Evolutionary conservation across 306 rosid genomes (phyloP).

Genomic region (Dryas alaskensis): DNA sequence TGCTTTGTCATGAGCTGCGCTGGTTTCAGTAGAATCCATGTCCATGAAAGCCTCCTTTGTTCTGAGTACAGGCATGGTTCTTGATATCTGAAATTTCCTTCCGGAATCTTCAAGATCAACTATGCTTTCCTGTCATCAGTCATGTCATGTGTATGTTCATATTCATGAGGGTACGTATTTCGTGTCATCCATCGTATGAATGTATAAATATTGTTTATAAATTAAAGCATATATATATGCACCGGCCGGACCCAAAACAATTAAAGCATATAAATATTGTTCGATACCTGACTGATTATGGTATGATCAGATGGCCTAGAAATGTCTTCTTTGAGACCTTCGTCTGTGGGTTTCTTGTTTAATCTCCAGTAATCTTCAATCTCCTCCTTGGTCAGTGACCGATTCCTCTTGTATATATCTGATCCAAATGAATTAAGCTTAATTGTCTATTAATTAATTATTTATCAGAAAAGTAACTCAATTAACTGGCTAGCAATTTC

Average conservation of each 20-base stretch:
- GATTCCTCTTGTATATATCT: slow-evolving; percentile 46
- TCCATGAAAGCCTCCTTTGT: slow-evolving; percentile 8
- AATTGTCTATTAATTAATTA: no score
- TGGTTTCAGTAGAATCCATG: slow-evolving; percentile 23
- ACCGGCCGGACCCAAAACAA: no score
- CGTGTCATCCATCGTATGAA: no score
- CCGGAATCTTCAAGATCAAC: slow-evolving; percentile 12
- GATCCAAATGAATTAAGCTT: background rate
- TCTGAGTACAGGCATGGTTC: slow-evolving; percentile 25
- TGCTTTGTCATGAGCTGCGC: slow-evolving; percentile 28
- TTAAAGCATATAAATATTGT: no score
- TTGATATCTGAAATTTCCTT: slow-evolving; percentile 38
- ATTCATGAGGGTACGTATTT: no score
- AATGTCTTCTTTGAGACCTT: no score
- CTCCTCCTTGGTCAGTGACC: slow-evolving; percentile 50
- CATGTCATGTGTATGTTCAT: background rate
- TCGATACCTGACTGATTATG: background rate
- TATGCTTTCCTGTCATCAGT: background rate
- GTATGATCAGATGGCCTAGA: no score
- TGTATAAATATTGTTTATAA: no score
- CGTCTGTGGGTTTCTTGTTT: slow-evolving; percentile 4
- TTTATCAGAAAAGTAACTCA: no score
- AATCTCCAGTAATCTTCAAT: slow-evolving; percentile 33
- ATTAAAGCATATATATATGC: no score
- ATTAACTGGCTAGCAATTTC: no score